Base-by-base conservation (phyloP, 2,329 filamentous ascomycete species). In the Fusarium sp. region DNA sequence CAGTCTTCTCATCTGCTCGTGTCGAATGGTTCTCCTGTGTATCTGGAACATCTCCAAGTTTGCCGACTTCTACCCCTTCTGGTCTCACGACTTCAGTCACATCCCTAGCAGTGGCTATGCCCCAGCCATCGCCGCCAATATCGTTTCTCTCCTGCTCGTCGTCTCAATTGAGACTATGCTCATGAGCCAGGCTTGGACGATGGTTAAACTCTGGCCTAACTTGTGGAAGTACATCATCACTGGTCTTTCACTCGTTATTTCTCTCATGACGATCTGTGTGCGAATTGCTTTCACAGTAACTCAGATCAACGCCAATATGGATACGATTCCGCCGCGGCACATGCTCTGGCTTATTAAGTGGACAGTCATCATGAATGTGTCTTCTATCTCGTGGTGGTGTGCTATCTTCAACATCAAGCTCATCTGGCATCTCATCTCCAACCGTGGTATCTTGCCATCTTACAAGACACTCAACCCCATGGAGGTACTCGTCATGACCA, bases 11-110 rank as follows among this genome's bases (percentile, higher is more conserved):
- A 77, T 90, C 76, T 90, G 91, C 80, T 82, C 87, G 53, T 79
- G 89, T 48, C 90, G 92, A 64, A 86, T 85, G 76, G 78, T 86
- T 18, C 80, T 93, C 8, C 82, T 89, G 26, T 81, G 83, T 56
- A 76, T 89, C 60, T 92, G 87, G 79, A 90, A 89, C 76, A 87
- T 88, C 12, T 89, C 89, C 5, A 82, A 85, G 7, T 90, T 89
- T 73, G 83, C 86, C 73, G 83, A 90, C 56, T 86, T 90, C 60
- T 94, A 94, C 78, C 81, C 86, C 26, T 81, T 85, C 69, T 87
- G 90, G 76, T 79, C 87, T 5, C 78, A 76, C 6, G 91, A 94
- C 80, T 86, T 81, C 64, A 82, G 82, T 5, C 77, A 77, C 6
- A 83, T 93, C 20, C 80, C 83, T 1, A 40, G 33, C 1, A 45